These are phyloP conservation scores for Calocera cornea DNA, from an alignment of 768 basidiomycete species.

Conservation along the genomic window DNA sequence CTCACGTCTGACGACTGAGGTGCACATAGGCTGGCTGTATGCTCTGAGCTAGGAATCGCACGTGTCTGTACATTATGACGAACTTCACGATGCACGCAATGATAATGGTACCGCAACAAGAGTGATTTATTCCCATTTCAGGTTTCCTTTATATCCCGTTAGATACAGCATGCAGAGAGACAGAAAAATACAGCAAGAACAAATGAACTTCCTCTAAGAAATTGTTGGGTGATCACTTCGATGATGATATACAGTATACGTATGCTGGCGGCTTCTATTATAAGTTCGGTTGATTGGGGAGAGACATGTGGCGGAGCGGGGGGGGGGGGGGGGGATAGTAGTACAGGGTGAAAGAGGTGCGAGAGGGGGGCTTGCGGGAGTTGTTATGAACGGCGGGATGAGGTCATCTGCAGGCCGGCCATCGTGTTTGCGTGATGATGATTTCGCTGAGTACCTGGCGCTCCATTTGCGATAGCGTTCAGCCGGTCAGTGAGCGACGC, in stretches of 20 bases:
- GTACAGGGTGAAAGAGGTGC: not conserved
- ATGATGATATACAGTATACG: constrained; percentile 3
- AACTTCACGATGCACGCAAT: not conserved
- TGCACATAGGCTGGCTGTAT: not conserved
- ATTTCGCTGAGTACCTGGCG: not conserved
- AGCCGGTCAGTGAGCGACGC: not conserved
- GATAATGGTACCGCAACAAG: not conserved
- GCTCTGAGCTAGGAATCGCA: not conserved
- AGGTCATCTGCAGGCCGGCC: not conserved
- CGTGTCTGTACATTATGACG: not conserved
- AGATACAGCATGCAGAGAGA: not conserved
- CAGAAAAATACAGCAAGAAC: not conserved
- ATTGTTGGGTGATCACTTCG: not conserved
- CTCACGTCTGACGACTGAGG: constrained; percentile 43
- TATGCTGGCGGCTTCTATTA: not conserved
- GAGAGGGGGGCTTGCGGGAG: not conserved
- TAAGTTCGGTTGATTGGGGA: constrained; percentile 7
- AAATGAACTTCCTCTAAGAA: not conserved
- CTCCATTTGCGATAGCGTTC: not conserved
- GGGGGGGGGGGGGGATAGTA: not conserved
- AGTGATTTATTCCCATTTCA: not conserved
- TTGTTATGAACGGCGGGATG: not conserved
- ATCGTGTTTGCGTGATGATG: not conserved
- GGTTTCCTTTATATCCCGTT: not conserved
- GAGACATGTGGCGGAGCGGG: constrained; percentile 9